These are phyloP conservation scores for Lepidium sativum DNA, from an alignment of 345 rosid genomes.

Conservation along the genomic window DNA sequence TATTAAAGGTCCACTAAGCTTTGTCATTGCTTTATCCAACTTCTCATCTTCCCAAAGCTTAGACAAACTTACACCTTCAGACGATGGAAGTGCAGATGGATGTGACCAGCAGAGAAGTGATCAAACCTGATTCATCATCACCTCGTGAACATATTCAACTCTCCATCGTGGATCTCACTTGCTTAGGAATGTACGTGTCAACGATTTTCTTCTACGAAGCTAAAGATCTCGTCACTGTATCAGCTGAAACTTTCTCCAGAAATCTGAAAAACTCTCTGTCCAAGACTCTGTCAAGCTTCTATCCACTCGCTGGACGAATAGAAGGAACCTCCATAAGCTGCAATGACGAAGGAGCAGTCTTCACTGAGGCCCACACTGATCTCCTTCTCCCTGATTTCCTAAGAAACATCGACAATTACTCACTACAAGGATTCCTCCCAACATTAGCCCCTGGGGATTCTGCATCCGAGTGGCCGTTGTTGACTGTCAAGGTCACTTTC, in stretches of 20 bases:
- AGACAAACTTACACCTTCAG: background rate
- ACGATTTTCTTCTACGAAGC: background rate
- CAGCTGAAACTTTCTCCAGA: background rate
- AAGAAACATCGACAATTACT: background rate
- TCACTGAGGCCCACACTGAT: conserved; percentile 14
- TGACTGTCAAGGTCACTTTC: conserved; percentile 8
- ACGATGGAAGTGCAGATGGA: background rate
- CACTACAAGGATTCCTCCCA: conserved; percentile 8
- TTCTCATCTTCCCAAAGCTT: background rate
- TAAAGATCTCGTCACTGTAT: background rate
- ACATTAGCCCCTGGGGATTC: background rate
- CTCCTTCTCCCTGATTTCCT: conserved; percentile 22
- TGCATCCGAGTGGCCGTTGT: background rate
- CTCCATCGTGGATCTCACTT: background rate
- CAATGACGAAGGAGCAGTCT: conserved; percentile 30
- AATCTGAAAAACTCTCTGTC: conserved; percentile 30
- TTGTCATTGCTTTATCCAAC: background rate
- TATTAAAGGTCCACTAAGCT: background rate
- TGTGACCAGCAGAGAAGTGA: background rate
- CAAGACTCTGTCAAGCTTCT: conserved; percentile 28
- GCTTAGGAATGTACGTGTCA: background rate
- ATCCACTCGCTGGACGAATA: conserved; percentile 40
- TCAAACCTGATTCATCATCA: background rate
- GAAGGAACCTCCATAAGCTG: conserved; percentile 30
- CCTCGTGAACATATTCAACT: background rate